These are phyloP conservation scores for Barbarea vulgaris DNA, from an alignment of 345 rosid species.

Conservation along the genomic window DNA sequence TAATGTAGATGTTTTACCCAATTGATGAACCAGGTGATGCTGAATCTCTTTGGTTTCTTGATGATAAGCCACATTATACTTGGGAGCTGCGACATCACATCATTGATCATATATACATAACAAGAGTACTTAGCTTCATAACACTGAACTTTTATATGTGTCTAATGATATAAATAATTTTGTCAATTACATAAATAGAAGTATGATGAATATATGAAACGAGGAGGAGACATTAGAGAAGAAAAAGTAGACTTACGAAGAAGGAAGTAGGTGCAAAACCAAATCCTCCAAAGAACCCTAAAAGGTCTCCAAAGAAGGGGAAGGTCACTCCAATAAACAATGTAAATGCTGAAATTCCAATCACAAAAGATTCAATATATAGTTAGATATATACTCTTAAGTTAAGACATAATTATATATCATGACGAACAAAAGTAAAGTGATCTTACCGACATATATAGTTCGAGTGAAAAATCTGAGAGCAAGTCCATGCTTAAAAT, in stretches of 20 bases:
- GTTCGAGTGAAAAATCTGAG: slow-evolving; percentile 74
- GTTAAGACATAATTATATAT: neutral
- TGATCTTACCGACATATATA: slow-evolving; percentile 82
- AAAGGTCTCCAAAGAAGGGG: slow-evolving; percentile 95
- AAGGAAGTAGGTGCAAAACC: slow-evolving; percentile 94
- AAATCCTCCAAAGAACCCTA: slow-evolving; percentile 97
- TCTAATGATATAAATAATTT: neutral
- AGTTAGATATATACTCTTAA: neutral
- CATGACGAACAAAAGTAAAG: neutral
- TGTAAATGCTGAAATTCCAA: slow-evolving; percentile 67
- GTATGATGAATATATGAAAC: no score
- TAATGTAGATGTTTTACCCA: slow-evolving; percentile 61
- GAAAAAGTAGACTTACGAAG: slow-evolving; percentile 59
- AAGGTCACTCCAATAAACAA: slow-evolving; percentile 80
- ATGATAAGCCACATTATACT: slow-evolving; percentile 87
- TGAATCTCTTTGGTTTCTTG: slow-evolving; percentile 83
- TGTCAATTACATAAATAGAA: no score
- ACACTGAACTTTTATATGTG: neutral
- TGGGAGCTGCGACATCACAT: slow-evolving; percentile 63
- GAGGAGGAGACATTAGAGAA: neutral
- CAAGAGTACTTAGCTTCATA: slow-evolving; percentile 9
- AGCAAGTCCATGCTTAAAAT: slow-evolving; percentile 58
- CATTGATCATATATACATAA: slow-evolving; percentile 1
- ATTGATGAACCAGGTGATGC: slow-evolving; percentile 74
- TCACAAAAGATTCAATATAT: neutral